These are phyloP conservation scores for Xylariaceae sp. DNA, from an alignment of 2,329 filamentous ascomycete genomes.

Conservation along the genomic window DNA sequence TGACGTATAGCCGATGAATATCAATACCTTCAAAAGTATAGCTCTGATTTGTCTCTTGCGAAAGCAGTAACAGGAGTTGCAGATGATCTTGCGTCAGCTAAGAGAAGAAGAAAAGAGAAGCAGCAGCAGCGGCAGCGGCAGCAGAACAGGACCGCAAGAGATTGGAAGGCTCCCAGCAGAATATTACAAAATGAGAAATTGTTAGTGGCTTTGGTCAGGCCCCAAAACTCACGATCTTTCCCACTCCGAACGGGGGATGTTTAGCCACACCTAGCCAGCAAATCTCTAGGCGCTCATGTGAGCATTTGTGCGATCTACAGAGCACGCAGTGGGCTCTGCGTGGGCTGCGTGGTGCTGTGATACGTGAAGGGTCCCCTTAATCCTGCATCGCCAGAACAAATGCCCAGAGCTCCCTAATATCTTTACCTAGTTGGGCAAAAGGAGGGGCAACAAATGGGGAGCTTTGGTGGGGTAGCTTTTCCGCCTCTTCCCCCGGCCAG, in stretches of 20 bases:
- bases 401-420: neutral
- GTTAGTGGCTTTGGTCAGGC: slow-evolving; percentile 6
- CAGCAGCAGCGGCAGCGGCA: too few relatives aligned
- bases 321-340: too few relatives aligned
- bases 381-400: slow-evolving; percentile 7
- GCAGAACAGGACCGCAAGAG: too few relatives aligned
- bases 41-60: neutral
- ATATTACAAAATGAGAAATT: too few relatives aligned
- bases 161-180: too few relatives aligned
- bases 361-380: slow-evolving; percentile 1
- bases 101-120: neutral
- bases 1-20: slow-evolving; percentile 25
- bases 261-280: neutral
- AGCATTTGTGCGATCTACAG: slow-evolving; percentile 24
- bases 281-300: slow-evolving; percentile 26
- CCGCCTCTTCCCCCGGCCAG: neutral
- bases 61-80: neutral
- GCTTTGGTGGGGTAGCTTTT: slow-evolving; percentile 14
- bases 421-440: slow-evolving; percentile 18
- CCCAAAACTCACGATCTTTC: neutral
- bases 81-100: neutral
- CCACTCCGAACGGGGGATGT: neutral
- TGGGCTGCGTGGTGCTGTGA: too few relatives aligned
- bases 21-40: slow-evolving; percentile 24
- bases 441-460: slow-evolving; percentile 20